A percentile compares a stretch with the other conserved stretches of the same genome.
These are phyloP conservation scores for Phytophthora brassicae DNA, from an alignment of 352 stramenopile genomes.

Conservation along the genomic window DNA sequence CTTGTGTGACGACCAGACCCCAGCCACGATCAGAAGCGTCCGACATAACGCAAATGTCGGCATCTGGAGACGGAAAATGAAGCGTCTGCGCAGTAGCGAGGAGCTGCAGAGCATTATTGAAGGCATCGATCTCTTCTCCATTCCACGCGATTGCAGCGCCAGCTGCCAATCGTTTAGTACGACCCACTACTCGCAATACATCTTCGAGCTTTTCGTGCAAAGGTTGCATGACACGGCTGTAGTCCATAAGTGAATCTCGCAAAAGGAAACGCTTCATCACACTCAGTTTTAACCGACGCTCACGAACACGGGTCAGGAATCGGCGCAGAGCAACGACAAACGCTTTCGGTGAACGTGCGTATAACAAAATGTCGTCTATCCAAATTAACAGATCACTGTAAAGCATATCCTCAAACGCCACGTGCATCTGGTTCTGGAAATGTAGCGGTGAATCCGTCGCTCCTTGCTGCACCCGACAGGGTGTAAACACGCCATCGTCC, in stretches of 20 bases:
- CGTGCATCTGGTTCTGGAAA: constrained; percentile 21
- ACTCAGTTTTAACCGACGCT: constrained; percentile 25
- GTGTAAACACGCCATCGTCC: constrained; percentile 22
- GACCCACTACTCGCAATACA: too few species aligned
- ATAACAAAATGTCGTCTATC: constrained; percentile 9
- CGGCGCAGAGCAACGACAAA: not conserved
- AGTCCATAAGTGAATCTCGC: constrained; percentile 23
- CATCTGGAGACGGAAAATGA: constrained; percentile 9
- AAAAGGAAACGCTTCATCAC: constrained; percentile 19
- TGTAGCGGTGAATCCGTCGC: not conserved
- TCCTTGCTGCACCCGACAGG: constrained; percentile 6
- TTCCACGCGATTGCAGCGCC: too few species aligned
- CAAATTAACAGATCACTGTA: not conserved
- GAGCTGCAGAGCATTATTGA: too few species aligned
- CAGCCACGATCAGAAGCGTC: constrained; percentile 8
- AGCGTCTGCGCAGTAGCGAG: too few species aligned
- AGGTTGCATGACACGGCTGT: constrained; percentile 1
- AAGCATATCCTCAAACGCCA: not conserved
- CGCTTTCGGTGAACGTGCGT: not conserved
- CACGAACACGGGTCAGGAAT: constrained; percentile 15
- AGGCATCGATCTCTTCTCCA: too few species aligned
- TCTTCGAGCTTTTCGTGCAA: too few species aligned
- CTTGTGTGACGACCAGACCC: constrained; percentile 6
- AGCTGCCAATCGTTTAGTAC: too few species aligned
- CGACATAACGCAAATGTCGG: not conserved